Evolutionary conservation across 1,284 basidiomycete genomes (phyloP).

Genomic region (Tilletia walkeri): DNA sequence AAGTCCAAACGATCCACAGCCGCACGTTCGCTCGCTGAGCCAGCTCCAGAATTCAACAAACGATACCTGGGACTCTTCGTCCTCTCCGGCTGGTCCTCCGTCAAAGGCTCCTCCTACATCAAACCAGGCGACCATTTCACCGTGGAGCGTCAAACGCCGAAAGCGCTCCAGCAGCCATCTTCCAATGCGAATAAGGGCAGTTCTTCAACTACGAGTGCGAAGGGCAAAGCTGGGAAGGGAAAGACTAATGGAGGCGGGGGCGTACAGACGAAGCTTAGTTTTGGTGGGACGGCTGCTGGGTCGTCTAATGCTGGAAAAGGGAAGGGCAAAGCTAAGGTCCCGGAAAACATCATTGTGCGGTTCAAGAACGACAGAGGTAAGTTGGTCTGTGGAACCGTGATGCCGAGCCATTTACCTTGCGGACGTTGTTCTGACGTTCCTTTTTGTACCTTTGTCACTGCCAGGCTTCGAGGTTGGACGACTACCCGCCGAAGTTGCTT

Average conservation of each 20-base stretch:
- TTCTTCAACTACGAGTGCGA: slow-evolving; percentile 20
- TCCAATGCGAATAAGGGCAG: not conserved
- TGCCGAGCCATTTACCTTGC: no score
- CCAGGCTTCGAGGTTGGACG: slow-evolving; percentile 50
- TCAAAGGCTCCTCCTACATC: slow-evolving; percentile 45
- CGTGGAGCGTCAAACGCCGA: slow-evolving; percentile 43
- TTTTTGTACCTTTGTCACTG: no score
- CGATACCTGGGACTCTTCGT: slow-evolving; percentile 50
- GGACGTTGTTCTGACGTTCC: no score
- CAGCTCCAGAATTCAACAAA: slow-evolving; percentile 1
- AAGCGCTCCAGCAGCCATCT: not conserved
- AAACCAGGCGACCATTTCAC: slow-evolving; percentile 43
- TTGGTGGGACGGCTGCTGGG: slow-evolving; percentile 21
- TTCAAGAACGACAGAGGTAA: slow-evolving; percentile 49
- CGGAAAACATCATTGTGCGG: slow-evolving; percentile 49
- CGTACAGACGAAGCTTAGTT: slow-evolving; percentile 39
- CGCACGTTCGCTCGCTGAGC: not conserved
- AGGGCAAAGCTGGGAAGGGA: slow-evolving; percentile 20
- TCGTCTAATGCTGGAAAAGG: slow-evolving; percentile 10
- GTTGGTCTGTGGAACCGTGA: not conserved
- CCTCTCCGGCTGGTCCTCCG: slow-evolving; percentile 48
- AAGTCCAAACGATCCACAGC: not conserved
- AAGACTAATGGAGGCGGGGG: slow-evolving; percentile 24
- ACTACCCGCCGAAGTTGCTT: slow-evolving; percentile 43
- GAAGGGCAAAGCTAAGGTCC: slow-evolving; percentile 34